Evolutionary conservation across 306 rosid genomes (phyloP).

Genomic region (Pueraria montana): DNA sequence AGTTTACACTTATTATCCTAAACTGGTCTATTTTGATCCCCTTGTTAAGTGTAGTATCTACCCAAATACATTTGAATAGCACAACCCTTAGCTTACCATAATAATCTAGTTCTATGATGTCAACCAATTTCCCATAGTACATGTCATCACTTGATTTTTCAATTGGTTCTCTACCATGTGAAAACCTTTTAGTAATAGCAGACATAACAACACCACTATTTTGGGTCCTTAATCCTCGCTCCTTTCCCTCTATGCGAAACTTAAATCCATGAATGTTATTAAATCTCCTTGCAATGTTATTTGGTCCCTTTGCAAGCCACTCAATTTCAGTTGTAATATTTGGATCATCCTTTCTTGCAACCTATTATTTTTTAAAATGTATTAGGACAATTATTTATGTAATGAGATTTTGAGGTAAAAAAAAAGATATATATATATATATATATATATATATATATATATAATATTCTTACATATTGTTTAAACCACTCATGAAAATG

Average conservation of each 20-base stretch:
- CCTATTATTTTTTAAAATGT: not conserved
- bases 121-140: not conserved
- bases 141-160: not conserved
- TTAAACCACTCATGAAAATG: conserved; percentile 9
- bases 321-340: conserved; percentile 5
- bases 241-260: not conserved
- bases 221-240: not conserved
- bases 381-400: no score
- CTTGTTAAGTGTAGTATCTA: not conserved
- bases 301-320: conserved; percentile 20
- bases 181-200: not conserved
- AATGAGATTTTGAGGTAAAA: no score
- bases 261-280: conserved; percentile 17
- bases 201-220: conserved; percentile 20
- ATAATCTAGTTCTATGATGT: not conserved
- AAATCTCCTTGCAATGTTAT: conserved; percentile 19
- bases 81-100: conserved; percentile 9
- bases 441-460: no score
- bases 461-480: not conserved
- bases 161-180: not conserved
- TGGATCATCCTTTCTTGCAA: not conserved
- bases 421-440: no score
- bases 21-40: not conserved
- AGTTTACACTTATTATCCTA: conserved; percentile 23
- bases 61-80: conserved; percentile 8